Evolutionary conservation across 2,329 filamentous ascomycete genomes (phyloP), one percentile per base, ranked within the genome.

Genomic region (Cladosporium sp.): DNA sequence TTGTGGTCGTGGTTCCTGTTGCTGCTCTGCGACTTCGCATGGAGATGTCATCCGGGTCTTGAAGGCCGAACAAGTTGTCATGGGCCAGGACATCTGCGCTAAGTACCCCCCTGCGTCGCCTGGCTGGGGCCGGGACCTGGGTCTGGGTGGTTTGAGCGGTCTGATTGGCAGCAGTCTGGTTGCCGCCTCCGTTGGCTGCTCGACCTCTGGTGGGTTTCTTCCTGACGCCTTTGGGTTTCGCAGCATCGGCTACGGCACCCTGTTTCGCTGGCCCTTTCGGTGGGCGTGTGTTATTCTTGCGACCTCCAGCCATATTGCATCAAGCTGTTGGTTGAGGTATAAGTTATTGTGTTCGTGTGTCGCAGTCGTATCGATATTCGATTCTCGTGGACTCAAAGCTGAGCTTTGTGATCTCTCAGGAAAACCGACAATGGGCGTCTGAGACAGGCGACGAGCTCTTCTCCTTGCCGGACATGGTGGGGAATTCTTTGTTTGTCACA

Each of bases 401-500:
- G n/a, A 33, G 28, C 28, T 29, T 16, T 10, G 18, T 8, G 11
- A 6, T n/a, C 26, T 33, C 50, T 33, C 28, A 55, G 5, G 52
- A 33, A 33, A 46, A 21, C 31, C 52, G 16, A 31, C 31, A 55
- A 18, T 29, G 52, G 29, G 52, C 28, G 31, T 33, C 52, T 55
- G 52, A 55, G 52, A 55, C 52, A 55, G 29, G 52, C 52, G 28
- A 55, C 33, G 28, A 29, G 28, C 52, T 55, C 52, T 55, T 55
- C 33, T n/a, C 52, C 21, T 23, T 40, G n/a, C 29, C 33, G 33
- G n/a, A 40, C 55, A 57, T 57, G 55, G 2, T 40, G 12, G 12
- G 49, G 6, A 33, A 23, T 55, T 55, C 55, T 57, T 57, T 57
- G 55, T 57, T 37, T 55, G 52, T 55, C 29, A 29, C 52, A 55